Percentiles rank a stretch among this genome's conserved stretches.
Evolutionary conservation across 352 stramenopile genomes (phyloP).

Genomic region (Phytophthora sojae): DNA sequence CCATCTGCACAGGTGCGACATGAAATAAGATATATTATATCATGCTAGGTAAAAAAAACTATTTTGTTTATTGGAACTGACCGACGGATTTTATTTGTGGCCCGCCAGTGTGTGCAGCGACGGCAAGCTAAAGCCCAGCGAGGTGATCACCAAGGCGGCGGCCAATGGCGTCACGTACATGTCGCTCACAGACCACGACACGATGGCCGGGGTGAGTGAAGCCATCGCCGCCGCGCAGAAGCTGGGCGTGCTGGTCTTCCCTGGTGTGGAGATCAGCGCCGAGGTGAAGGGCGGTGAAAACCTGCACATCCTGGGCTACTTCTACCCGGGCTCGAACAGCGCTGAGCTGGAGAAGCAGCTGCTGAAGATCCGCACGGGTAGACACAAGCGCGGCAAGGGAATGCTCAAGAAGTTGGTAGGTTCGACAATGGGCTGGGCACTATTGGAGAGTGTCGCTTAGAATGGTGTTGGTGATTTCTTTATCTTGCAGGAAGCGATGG

Average conservation of each 20-base stretch:
- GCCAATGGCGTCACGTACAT: slow-evolving; percentile 84
- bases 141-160: slow-evolving; percentile 81
- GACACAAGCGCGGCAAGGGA: slow-evolving; percentile 82
- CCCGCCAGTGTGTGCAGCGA: slow-evolving; percentile 80
- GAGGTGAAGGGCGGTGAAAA: slow-evolving; percentile 88
- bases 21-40: slow-evolving; percentile 5
- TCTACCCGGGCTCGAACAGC: slow-evolving; percentile 83
- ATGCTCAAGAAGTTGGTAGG: slow-evolving; percentile 86
- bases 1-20: slow-evolving; percentile 80
- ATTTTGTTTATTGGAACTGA: not conserved
- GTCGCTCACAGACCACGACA: slow-evolving; percentile 89
- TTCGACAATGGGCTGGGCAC: not conserved
- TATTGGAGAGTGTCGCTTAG: not conserved
- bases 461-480: not conserved
- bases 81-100: not conserved
- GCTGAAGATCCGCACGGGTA: slow-evolving; percentile 78
- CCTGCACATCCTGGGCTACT: slow-evolving; percentile 88
- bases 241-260: slow-evolving; percentile 78
- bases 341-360: slow-evolving; percentile 75
- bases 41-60: not conserved
- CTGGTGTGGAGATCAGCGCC: slow-evolving; percentile 87
- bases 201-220: slow-evolving; percentile 82
- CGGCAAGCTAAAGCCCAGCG: slow-evolving; percentile 75
- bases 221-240: slow-evolving; percentile 70
- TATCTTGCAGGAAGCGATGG: slow-evolving; percentile 70